Base-by-base conservation (phyloP, 768 basidiomycete genomes). In the Hebeloma cylindrosporum region DNA sequence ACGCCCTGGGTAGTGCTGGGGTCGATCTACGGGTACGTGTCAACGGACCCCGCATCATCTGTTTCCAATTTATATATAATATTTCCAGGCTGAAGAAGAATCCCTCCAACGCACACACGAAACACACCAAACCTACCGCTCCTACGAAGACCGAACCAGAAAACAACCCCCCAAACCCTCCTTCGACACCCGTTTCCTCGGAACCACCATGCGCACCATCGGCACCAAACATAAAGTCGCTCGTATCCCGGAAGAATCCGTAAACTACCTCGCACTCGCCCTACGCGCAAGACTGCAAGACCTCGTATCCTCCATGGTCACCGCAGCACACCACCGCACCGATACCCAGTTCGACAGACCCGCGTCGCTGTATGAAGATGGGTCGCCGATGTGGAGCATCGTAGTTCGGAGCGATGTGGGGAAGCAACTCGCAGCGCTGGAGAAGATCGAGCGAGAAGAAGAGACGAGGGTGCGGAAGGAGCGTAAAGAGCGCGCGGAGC, bases 1-100 rank as follows among this genome's bases (percentile, higher is more conserved):
- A 93, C 53, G 90, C 88, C 3, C 67, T 93, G 1, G 90, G 88
- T 4, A 89, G 88, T 58, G 89, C 88, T 5, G 89, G 90, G 8
- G 88, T 93, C 5, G 90, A 93, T 66, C 67, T 93, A n/a, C 68
- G 85, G 60, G 88, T 87, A 52, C 50, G 74, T 63, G 47, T 58
- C 51, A 21, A 43, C 21, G 28, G 17, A n/a, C 13, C 14, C 33
- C 29, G 9, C 30, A 27, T n/a, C 23, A 10, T 21, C 17, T 27
- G 14, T 5, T 26, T 10, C 18, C 7, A 4, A 16, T 21, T 34
- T 35, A 5, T 9, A 25, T 21, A 38, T 22, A 28, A 22, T 14
- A 22, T 31, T 26, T 28, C 2, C 56, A 93, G 88, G 91, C 91
- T 0, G 91, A 93, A 63, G 90, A 93, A 68, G 91, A 92, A 61